Evolutionary conservation across 345 rosid genomes (phyloP).

Genomic region (Murraya koenigii): DNA sequence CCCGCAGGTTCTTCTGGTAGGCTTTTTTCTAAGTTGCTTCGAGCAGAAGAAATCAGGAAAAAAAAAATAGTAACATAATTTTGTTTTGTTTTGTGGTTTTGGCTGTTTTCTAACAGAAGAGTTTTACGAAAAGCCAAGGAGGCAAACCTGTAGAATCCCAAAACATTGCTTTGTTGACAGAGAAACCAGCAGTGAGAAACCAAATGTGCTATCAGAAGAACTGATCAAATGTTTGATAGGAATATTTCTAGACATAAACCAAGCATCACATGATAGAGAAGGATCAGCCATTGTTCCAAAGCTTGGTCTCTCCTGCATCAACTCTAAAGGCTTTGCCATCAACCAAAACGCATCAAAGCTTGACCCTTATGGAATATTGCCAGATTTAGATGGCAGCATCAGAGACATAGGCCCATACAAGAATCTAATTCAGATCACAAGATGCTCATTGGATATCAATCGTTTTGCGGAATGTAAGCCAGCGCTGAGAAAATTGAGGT

Average conservation of each 20-base stretch:
- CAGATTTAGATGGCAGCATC: constrained; percentile 45
- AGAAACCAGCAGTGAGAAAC: constrained; percentile 46
- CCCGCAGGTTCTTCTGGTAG: constrained; percentile 51
- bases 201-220: constrained; percentile 74
- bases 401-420: constrained; percentile 83
- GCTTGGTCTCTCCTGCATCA: constrained; percentile 50
- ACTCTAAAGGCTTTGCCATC: constrained; percentile 36
- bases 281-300: constrained; percentile 46
- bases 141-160: constrained; percentile 37
- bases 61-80: neutral
- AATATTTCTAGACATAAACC: constrained; percentile 67
- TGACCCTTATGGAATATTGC: constrained; percentile 65
- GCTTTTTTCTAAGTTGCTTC: neutral
- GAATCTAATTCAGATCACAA: constrained; percentile 67
- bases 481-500: constrained; percentile 59
- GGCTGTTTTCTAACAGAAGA: constrained; percentile 34
- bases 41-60: neutral
- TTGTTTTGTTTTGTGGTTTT: neutral
- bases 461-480: constrained; percentile 40
- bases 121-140: constrained; percentile 38
- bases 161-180: constrained; percentile 29
- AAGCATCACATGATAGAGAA: constrained; percentile 35
- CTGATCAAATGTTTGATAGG: constrained; percentile 63
- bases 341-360: constrained; percentile 43
- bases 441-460: constrained; percentile 47